Base-by-base conservation (phyloP, 2,329 filamentous ascomycete genomes). In the Alternaria conjuncta region DNA sequence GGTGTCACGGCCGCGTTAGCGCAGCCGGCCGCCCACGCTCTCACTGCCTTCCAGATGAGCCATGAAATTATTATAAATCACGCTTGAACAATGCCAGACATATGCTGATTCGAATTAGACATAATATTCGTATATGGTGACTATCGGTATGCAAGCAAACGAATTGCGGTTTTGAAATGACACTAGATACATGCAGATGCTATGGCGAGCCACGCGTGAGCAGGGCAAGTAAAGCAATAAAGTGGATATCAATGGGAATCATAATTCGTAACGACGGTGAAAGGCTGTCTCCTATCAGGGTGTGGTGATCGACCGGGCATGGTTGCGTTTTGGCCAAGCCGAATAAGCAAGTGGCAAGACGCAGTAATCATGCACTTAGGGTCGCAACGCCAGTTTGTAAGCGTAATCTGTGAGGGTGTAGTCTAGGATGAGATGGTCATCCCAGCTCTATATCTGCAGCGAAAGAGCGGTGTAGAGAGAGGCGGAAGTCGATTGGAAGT, bases 1-100 rank as follows among this genome's bases (percentile, higher is more conserved):
- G 72, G 59, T 78, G 65, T 68, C 74, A 77, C 73, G 71, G 72
- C 5, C 49, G 15, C 41, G 15, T 55, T 67, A 61, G 63, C 51
- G 28, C 23, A 50, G 5, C 43, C 10, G 1, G 20, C 12, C 20
- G 28, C 13, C 28, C 13, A 18, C 20, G 28, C 23, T 15, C 13
- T 13, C 47, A 32, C 18, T 32, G 18, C 47, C 47, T 15, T 30
- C 18, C 18, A 50, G n/a, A 36, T 30, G 11, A 23, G 20, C 49
- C 28, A n/a, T 25, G 30, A 8, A 18, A 18, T 18, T 41, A 13
- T 32, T 23, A 5, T 12, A 2, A n/a, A 25, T 41, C 18, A 53
- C 30, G 2, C 20, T n/a, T 32, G 10, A 30, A 6, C 21, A 41
- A 53, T 11, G 8, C 18, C 2, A 53, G 30, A 12, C 3, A 21